These are phyloP conservation scores for Debaryomyces coudertii DNA, from an alignment of 1,139 yeast species.

Conservation along the genomic window DNA sequence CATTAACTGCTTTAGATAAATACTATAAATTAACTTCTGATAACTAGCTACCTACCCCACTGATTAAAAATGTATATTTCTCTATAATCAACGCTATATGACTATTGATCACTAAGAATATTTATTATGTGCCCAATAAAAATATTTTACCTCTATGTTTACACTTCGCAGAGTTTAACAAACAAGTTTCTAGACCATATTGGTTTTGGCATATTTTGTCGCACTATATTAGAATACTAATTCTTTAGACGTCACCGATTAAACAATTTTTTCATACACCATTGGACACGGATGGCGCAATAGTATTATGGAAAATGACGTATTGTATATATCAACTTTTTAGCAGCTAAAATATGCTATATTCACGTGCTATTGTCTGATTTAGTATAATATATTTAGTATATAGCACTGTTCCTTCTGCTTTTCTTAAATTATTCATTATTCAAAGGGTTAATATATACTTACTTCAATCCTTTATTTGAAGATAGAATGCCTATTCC, in stretches of 20 bases:
- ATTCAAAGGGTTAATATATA: not conserved
- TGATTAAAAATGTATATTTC: not conserved
- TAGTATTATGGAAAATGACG: not conserved
- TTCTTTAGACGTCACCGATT: not conserved
- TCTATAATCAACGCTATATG: not conserved
- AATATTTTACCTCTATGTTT: too few species aligned
- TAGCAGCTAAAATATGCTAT: not conserved
- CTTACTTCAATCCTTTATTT: not conserved
- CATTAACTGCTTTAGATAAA: too few species aligned
- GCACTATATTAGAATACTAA: not conserved
- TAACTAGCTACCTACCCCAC: too few species aligned
- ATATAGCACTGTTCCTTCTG: not conserved
- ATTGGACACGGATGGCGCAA: too few species aligned
- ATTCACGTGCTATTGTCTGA: slow-evolving; percentile 32
- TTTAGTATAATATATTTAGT: slow-evolving; percentile 10
- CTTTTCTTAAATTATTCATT: not conserved
- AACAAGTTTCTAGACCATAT: not conserved
- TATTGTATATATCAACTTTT: not conserved
- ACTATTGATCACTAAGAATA: not conserved
- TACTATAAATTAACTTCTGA: too few species aligned
- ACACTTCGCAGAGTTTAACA: not conserved
- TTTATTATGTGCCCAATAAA: not conserved
- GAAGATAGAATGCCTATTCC: slow-evolving; percentile 58
- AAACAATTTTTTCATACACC: too few species aligned
- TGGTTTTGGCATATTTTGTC: not conserved